A percentile compares a stretch with the other conserved stretches of the same genome.
Evolutionary conservation across 2,329 filamentous ascomycete species (phyloP).

Genomic region (Aureobasidium sp.): DNA sequence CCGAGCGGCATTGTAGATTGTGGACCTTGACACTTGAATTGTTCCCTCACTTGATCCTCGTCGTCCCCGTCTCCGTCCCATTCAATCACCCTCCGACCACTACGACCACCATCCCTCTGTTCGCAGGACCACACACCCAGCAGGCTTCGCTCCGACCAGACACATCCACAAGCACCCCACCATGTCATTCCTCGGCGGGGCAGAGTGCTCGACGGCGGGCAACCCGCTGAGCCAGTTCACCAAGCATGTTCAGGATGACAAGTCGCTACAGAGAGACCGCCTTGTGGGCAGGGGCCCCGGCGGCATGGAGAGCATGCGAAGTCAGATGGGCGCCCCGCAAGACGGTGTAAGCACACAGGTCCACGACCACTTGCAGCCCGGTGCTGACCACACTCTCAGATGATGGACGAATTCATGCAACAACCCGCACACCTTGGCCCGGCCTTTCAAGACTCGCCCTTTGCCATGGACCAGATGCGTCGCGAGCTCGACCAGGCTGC

Average conservation of each 20-base stretch:
- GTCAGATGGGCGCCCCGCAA: slow-evolving; percentile 55
- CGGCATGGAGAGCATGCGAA: slow-evolving; percentile 68
- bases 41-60: not conserved
- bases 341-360: slow-evolving; percentile 50
- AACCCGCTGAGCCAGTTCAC: slow-evolving; percentile 97
- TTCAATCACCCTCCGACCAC: not conserved
- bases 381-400: slow-evolving; percentile 41
- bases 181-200: slow-evolving; percentile 94
- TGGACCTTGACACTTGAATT: not conserved
- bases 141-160: not conserved
- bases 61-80: not conserved
- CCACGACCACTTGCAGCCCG: not conserved
- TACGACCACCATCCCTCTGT: not conserved
- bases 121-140: not conserved
- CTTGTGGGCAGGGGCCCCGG: slow-evolving; percentile 66
- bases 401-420: slow-evolving; percentile 90
- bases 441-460: slow-evolving; percentile 43
- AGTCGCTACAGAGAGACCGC: slow-evolving; percentile 84
- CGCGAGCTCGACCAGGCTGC: slow-evolving; percentile 52
- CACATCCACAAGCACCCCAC: not conserved
- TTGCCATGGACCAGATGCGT: slow-evolving; percentile 59
- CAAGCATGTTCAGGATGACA: slow-evolving; percentile 95
- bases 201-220: slow-evolving; percentile 91
- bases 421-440: slow-evolving; percentile 55
- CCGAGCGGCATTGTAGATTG: not conserved